Base-by-base conservation (phyloP, 176 grass and related monocot genomes). In the Carex cristatella region DNA sequence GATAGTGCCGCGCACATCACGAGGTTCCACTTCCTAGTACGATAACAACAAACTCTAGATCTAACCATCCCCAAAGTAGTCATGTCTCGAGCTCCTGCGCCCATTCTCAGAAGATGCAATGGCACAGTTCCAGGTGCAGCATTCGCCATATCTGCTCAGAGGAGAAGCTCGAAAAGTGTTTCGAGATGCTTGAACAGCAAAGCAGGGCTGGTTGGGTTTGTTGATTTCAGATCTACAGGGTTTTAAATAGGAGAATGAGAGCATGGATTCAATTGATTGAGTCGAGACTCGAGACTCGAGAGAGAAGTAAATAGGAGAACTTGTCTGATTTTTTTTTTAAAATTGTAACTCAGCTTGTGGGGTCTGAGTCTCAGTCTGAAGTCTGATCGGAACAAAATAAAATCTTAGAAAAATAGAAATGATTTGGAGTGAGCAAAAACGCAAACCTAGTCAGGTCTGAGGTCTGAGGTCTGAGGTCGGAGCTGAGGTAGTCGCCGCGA, bases 121-220 rank as follows among this genome's bases (percentile, higher is more conserved):
- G 86, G 53, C 57, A 83, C 80, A 7, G 79, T 58, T 30, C 85
- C 79, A 30, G 79, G 15, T 38, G 69, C 42, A 76, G 71, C 71
- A 54, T 75, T 75, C 1, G 71, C 46, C 71, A 75, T 75, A 10
- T 75, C 71, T 30, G 48, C 46, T 75, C 44, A 75, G 4, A 11
- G 2, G 38, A 46, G 35, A 12, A 71, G 68, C 37, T 49, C 48
- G 48, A 49, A 49, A 49, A n/a, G 15, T 60, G 23, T 23, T 23
- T 23, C 7, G 16, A 60, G 58, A n/a, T 60, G 58, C 15, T 75
- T 14, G n/a, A 75, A 75, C 37, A 71, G 68, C 15, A 42, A 7
- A 18, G 35, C 33, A 40, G n/a, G 4, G 9, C 12, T 19, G 19
- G 10, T 49, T 53, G 0, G 10, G 71, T 30, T 4, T 53, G 46